Evolutionary conservation across 257 asterid species (phyloP), one percentile per base, ranked within the genome.

Genomic region (Nicotiana noctiflora): DNA sequence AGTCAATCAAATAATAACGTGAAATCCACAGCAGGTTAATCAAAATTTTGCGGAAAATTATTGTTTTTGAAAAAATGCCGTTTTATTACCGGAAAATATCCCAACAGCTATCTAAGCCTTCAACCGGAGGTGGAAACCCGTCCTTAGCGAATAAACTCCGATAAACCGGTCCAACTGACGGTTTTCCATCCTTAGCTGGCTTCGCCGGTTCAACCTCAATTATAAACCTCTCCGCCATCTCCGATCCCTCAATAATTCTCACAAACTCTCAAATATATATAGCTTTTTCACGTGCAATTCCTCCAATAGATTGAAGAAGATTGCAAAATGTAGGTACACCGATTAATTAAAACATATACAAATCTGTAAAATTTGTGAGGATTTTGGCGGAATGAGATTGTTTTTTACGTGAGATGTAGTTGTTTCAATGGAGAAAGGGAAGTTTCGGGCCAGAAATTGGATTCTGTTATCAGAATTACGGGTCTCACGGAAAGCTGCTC

Each of bases 161-260:
- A 82, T 95, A 95, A 72, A 89, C 98, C 27, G 98, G 96, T 75
- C 99, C 99, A 68, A 87, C 85, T 81, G 99, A 88, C 32, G 97
- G 97, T 80, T 82, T 93, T 18, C 97, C 98, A 10, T 92, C 93
- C 79, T 63, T 81, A 27, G 93, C 97, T 52, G 87, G 89, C 91
- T 85, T 92, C 67, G 86, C 90, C 79, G 96, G 98, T 89, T 95
- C 99, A 75, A 92, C 92, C 85, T 93, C 87, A 13, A 91, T 82
- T 21, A 89, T 88, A 52, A 56, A 91, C 27, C 82, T 88, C 77
- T 76, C 84, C 68, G 84, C 84, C 99, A 93, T 92, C 81, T 82
- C 70, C 74, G 59, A 80, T 52, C 32, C 59, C 77, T 21, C 25
- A 23, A 61, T 2, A 9, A 40, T 11, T 19, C 21, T 1, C 57